Percentiles rank a stretch among this genome's conserved stretches.
These are phyloP conservation scores for Fusarium virguliforme DNA, from an alignment of 2,329 filamentous ascomycete genomes.

Conservation along the genomic window DNA sequence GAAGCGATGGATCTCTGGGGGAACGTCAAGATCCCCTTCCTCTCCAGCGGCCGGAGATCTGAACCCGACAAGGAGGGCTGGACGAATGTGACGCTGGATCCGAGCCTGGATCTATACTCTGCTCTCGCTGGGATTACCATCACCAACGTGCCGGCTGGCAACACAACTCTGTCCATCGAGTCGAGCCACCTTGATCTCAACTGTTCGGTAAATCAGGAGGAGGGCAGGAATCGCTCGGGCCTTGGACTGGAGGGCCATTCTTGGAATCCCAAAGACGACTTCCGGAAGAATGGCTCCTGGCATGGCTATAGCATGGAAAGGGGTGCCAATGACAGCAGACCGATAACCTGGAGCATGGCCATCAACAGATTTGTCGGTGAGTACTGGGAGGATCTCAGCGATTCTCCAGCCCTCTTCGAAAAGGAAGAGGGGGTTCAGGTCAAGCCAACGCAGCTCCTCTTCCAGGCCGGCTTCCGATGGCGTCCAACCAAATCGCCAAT, in stretches of 20 bases:
- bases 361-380: not conserved
- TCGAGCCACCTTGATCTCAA: not conserved
- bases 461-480: not conserved
- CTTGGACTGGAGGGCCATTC: not conserved
- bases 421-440: not conserved
- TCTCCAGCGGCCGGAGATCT: not conserved
- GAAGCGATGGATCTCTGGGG: not conserved
- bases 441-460: not conserved
- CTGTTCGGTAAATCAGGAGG: not conserved
- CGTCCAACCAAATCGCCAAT: not conserved
- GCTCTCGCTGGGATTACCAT: not conserved
- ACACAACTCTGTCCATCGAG: not conserved
- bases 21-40: not conserved
- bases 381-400: not conserved
- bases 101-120: not conserved
- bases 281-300: not conserved
- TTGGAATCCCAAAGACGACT: not conserved
- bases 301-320: not conserved
- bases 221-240: not conserved
- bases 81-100: not conserved
- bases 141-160: not conserved
- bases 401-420: not conserved
- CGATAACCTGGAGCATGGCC: not conserved
- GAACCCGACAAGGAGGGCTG: not conserved
- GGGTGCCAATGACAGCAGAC: not conserved